Conservation (phyloP, 2,329 filamentous ascomycete species). For the Penicillium sp. region DNA sequence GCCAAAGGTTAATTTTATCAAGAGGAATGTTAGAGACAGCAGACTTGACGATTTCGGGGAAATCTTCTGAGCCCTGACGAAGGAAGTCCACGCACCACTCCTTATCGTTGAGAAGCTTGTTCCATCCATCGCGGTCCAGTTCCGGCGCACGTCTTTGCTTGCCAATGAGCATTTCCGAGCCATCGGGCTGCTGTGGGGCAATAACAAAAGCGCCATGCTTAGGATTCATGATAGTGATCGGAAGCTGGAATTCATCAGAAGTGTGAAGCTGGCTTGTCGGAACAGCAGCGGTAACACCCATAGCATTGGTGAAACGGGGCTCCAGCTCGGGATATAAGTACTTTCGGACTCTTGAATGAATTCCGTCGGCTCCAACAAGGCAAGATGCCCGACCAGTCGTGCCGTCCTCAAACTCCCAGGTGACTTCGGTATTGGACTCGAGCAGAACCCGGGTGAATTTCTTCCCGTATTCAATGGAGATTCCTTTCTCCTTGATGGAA, state of each 20-base stretch:
- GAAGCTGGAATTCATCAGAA: constrained; percentile 43
- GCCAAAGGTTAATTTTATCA: constrained; percentile 52
- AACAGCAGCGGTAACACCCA: constrained; percentile 44
- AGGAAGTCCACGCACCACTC: constrained; percentile 43
- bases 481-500: constrained; percentile 38
- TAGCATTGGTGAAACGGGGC: constrained; percentile 57
- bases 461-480: constrained; percentile 53
- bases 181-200: constrained; percentile 54
- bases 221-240: constrained; percentile 49
- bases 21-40: constrained; percentile 43
- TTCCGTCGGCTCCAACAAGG: constrained; percentile 64
- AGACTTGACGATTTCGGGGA: constrained; percentile 42
- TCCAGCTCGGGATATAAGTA: constrained; percentile 56
- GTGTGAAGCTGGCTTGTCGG: constrained; percentile 44
- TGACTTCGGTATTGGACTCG: constrained; percentile 48
- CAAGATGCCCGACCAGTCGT: constrained; percentile 44
- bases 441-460: constrained; percentile 52
- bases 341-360: constrained; percentile 60
- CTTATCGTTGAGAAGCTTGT: constrained; percentile 45
- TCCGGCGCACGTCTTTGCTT: constrained; percentile 47
- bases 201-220: constrained; percentile 55
- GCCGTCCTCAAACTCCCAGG: constrained; percentile 55
- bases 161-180: constrained; percentile 55
- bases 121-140: constrained; percentile 50
- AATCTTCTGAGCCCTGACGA: constrained; percentile 36